Evolutionary conservation across 2,329 filamentous ascomycete genomes (phyloP).

Genomic region (Neonectria punicea): DNA sequence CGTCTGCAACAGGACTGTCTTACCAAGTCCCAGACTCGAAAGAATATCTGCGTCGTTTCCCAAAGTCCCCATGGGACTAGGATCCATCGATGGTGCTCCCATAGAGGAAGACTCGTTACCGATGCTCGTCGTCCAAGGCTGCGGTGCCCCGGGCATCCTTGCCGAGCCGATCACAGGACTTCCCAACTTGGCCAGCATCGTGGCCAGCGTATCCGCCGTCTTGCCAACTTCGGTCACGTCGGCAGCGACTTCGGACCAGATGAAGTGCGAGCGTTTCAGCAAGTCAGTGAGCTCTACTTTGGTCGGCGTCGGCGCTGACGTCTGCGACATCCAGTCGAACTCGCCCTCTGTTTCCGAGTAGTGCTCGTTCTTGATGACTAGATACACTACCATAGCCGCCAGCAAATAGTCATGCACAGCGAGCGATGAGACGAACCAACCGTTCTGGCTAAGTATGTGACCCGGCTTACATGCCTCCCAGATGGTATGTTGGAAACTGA

Average conservation of each 20-base stretch:
- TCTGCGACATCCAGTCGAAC: slow-evolving; percentile 49
- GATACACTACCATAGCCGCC: slow-evolving; percentile 68
- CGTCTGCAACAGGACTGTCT: slow-evolving; percentile 10
- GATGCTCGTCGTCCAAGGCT: slow-evolving; percentile 9
- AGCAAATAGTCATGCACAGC: slow-evolving; percentile 71
- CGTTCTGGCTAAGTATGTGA: slow-evolving; percentile 60
- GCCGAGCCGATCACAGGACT: slow-evolving; percentile 39
- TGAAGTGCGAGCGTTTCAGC: slow-evolving; percentile 54
- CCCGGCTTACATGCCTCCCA: slow-evolving; percentile 63
- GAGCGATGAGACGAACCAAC: slow-evolving; percentile 68
- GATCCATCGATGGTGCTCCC: slow-evolving; percentile 33
- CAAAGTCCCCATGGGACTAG: slow-evolving; percentile 34
- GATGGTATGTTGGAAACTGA: slow-evolving; percentile 59
- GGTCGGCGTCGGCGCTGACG: slow-evolving; percentile 45
- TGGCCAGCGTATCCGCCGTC: slow-evolving; percentile 57
- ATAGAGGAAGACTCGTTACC: slow-evolving; percentile 32
- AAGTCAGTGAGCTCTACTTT: slow-evolving; percentile 53
- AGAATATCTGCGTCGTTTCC: slow-evolving; percentile 34
- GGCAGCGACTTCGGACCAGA: slow-evolving; percentile 56
- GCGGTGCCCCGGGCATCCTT: slow-evolving; percentile 1
- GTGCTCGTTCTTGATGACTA: slow-evolving; percentile 58
- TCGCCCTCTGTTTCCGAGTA: slow-evolving; percentile 51
- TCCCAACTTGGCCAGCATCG: slow-evolving; percentile 57
- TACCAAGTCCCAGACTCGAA: slow-evolving; percentile 39
- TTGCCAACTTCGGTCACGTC: slow-evolving; percentile 55